Percentiles rank a stretch among this genome's conserved stretches.
Evolutionary conservation across 352 stramenopile genomes (phyloP).

Genomic region (Phytophthora idaei): DNA sequence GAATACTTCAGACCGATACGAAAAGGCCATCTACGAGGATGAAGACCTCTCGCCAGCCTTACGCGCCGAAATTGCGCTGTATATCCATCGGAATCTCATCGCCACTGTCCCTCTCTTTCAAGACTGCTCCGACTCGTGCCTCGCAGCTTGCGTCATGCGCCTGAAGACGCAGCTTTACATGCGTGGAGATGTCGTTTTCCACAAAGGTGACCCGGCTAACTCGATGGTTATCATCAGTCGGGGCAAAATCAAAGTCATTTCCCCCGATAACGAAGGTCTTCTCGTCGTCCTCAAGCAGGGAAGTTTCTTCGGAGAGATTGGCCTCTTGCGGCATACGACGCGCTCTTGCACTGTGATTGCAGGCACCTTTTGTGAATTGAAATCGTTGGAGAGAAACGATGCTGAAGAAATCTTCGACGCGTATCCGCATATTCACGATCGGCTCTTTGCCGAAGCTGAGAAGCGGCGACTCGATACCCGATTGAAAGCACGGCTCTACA

Average conservation of each 20-base stretch:
- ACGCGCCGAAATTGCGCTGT: conserved; percentile 62
- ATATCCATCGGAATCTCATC: conserved; percentile 62
- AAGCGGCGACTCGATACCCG: conserved; percentile 58
- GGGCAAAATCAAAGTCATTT: conserved; percentile 69
- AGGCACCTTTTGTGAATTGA: conserved; percentile 68
- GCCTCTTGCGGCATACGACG: conserved; percentile 59
- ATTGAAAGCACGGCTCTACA: conserved; percentile 51
- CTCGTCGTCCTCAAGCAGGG: conserved; percentile 64
- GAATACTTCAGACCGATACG: conserved; percentile 69
- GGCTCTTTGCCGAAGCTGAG: conserved; percentile 59
- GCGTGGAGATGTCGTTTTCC: conserved; percentile 63
- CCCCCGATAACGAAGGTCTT: conserved; percentile 52
- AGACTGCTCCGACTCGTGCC: conserved; percentile 58
- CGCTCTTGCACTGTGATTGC: conserved; percentile 61
- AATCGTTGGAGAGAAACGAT: conserved; percentile 51
- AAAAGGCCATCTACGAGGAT: conserved; percentile 75
- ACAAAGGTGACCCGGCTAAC: conserved; percentile 60
- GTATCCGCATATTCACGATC: conserved; percentile 65
- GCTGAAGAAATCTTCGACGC: conserved; percentile 65
- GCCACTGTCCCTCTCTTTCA: conserved; percentile 66
- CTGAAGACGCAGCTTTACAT: conserved; percentile 68
- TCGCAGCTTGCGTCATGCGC: conserved; percentile 60
- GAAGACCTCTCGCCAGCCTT: conserved; percentile 62
- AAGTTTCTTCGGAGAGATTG: conserved; percentile 72
- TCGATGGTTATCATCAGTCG: conserved; percentile 72